phyloP scores from a whole-genome alignment of 495 filamentous ascomycete genomes.

The Choiromyces venosus region DNA sequence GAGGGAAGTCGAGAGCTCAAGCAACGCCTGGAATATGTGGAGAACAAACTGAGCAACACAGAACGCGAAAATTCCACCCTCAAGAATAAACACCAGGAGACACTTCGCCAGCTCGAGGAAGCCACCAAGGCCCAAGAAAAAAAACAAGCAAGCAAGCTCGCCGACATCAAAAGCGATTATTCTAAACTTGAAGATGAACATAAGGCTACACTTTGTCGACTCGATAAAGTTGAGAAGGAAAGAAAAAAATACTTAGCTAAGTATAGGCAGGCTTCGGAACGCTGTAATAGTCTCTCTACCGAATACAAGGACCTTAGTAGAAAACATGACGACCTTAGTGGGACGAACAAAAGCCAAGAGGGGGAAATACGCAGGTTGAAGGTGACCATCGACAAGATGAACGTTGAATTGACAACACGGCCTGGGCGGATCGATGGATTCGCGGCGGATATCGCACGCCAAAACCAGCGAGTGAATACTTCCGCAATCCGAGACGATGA shows the following conservation, averaged over 20 bases:
- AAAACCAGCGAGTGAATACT: not conserved
- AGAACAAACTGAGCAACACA: not conserved
- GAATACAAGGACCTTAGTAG: not conserved
- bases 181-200: too few relatives aligned
- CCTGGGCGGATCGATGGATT: not conserved
- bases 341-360: not conserved
- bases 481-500: constrained; percentile 16
- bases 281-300: not conserved
- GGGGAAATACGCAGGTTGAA: not conserved
- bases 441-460: not conserved
- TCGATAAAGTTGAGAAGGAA: not conserved
- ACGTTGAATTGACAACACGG: not conserved
- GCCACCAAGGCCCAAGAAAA: too few relatives aligned
- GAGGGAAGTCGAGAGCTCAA: not conserved
- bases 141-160: too few relatives aligned
- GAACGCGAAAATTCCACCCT: not conserved
- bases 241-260: not conserved
- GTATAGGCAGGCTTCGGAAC: fast-evolving
- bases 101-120: not conserved
- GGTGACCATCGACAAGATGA: not conserved
- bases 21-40: not conserved
- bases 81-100: not conserved
- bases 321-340: not conserved
- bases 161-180: too few relatives aligned
- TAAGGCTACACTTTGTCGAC: too few relatives aligned